phyloP scores from a whole-genome alignment of 2,329 filamentous ascomycete genomes.

The Pseudofabraea citricarpa region DNA sequence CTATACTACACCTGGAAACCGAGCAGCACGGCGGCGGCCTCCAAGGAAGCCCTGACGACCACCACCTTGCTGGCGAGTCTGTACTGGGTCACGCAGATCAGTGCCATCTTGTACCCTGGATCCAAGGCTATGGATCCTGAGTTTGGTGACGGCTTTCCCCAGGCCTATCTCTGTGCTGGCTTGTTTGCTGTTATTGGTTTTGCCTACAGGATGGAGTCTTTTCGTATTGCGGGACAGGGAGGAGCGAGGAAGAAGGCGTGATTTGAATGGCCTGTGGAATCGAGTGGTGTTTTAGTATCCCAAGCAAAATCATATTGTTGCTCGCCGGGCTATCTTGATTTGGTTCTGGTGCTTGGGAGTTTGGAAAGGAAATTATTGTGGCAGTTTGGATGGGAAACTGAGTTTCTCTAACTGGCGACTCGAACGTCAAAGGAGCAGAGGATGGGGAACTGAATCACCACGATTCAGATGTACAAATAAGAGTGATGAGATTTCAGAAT shows the following conservation, averaged over 20 bases:
- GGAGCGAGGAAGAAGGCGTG: not conserved
- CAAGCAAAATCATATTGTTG: too few relatives aligned
- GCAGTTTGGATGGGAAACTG: too few relatives aligned
- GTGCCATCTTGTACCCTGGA: constrained; percentile 41
- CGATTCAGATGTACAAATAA: too few relatives aligned
- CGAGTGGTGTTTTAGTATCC: too few relatives aligned
- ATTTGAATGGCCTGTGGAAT: too few relatives aligned
- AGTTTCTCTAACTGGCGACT: too few relatives aligned
- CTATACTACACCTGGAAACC: constrained; percentile 31
- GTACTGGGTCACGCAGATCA: constrained; percentile 39
- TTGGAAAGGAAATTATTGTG: too few relatives aligned
- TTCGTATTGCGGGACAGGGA: not conserved
- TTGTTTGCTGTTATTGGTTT: not conserved
- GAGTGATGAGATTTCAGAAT: too few relatives aligned
- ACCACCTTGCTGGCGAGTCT: constrained; percentile 35
- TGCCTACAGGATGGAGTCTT: not conserved
- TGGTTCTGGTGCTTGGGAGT: too few relatives aligned
- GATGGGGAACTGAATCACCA: too few relatives aligned
- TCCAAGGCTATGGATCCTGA: constrained; percentile 39
- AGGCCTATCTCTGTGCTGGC: constrained; percentile 15
- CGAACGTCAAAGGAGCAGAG: too few relatives aligned
- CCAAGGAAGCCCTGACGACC: constrained; percentile 19
- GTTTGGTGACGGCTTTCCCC: constrained; percentile 34
- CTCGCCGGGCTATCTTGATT: too few relatives aligned
- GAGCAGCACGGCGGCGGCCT: not conserved